A percentile compares a stretch with the other conserved stretches of the same genome.
Evolutionary conservation across 192 early-diverging fungal genomes (phyloP).

Genomic region (Podila horticola): DNA sequence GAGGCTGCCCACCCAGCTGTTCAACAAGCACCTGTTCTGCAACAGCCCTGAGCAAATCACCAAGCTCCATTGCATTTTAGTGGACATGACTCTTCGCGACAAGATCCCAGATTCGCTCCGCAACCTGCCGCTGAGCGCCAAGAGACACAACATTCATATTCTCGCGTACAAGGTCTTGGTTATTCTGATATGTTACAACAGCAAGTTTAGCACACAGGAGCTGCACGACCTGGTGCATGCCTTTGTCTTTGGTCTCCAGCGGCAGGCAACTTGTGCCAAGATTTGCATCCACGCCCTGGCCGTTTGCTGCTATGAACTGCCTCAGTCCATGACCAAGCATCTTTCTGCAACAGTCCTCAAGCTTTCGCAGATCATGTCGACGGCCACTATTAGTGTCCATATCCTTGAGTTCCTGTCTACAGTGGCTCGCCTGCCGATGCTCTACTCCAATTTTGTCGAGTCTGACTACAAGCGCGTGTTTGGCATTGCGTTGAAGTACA

Average conservation of each 20-base stretch:
- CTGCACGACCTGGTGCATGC: conserved; percentile 77
- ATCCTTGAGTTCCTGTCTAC: conserved; percentile 94
- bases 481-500: conserved; percentile 91
- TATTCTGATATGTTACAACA: conserved; percentile 73
- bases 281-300: conserved; percentile 86
- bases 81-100: conserved; percentile 67
- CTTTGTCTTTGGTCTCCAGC: conserved; percentile 79
- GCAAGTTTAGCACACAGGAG: conserved; percentile 71
- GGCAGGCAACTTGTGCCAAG: conserved; percentile 75
- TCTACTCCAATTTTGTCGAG: conserved; percentile 85
- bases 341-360: conserved; percentile 74
- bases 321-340: conserved; percentile 77
- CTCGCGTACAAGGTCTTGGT: conserved; percentile 69
- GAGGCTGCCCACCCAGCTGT: conserved; percentile 74
- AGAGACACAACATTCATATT: conserved; percentile 75
- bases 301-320: conserved; percentile 84
- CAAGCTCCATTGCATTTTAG: conserved; percentile 60
- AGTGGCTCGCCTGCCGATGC: conserved; percentile 78
- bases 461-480: conserved; percentile 88
- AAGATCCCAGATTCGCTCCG: conserved; percentile 66
- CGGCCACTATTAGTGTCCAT: conserved; percentile 78
- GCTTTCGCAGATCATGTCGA: conserved; percentile 87
- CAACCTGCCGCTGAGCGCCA: conserved; percentile 64
- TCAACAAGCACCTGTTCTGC: conserved; percentile 79
- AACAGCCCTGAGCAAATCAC: conserved; percentile 64